A percentile compares a stretch with the other conserved stretches of the same genome.
Evolutionary conservation across 352 stramenopile genomes (phyloP).

Genomic region (Discostella stelligera): DNA sequence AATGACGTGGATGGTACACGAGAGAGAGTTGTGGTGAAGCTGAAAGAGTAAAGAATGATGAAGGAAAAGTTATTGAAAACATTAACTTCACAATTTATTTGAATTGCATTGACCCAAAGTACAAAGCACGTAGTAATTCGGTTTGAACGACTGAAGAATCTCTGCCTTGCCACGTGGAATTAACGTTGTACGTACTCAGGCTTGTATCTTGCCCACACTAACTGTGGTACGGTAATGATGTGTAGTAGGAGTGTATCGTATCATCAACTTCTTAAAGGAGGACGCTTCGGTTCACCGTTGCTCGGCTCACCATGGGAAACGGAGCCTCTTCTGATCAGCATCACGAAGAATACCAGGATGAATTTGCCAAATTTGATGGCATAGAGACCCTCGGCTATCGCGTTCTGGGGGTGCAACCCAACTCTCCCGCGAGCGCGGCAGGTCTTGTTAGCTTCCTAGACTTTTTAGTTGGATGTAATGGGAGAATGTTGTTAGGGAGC

Average conservation of each 20-base stretch:
- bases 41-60: conserved; percentile 25
- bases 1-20: conserved; percentile 4
- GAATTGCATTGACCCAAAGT: no score
- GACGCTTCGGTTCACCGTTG: neutral
- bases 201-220: no score
- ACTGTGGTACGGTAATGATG: no score
- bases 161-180: no score
- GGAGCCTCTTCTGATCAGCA: conserved; percentile 13
- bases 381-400: conserved; percentile 89
- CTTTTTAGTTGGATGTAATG: conserved; percentile 94
- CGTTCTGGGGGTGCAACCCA: conserved; percentile 94
- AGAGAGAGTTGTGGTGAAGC: conserved; percentile 34
- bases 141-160: no score
- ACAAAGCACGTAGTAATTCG: no score
- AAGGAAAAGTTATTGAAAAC: no score
- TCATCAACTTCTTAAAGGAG: no score
- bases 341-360: conserved; percentile 44
- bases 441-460: conserved; percentile 97
- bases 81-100: no score
- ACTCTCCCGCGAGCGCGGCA: conserved; percentile 88
- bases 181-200: no score
- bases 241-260: no score
- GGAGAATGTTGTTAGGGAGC: conserved; percentile 84
- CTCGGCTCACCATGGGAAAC: conserved; percentile 52
- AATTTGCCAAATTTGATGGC: conserved; percentile 69